A percentile compares a stretch with the other conserved stretches of the same genome.
Evolutionary conservation across 2,329 filamentous ascomycete genomes (phyloP).

Genomic region (Monilinia fructicola): DNA sequence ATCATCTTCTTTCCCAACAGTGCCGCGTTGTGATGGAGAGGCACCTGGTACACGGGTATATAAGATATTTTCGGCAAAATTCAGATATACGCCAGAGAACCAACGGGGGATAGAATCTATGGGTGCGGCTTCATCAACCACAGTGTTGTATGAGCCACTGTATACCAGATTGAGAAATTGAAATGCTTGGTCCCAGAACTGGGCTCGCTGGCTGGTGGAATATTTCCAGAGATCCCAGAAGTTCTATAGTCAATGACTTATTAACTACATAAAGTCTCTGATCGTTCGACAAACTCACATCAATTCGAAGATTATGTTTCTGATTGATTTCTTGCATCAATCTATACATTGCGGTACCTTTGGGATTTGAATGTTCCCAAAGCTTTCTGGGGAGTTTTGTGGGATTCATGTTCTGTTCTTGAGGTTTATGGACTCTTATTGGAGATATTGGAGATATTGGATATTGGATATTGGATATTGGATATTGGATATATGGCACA

Average conservation of each 20-base stretch:
- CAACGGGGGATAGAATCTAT: conserved; percentile 73
- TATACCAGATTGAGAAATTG: conserved; percentile 60
- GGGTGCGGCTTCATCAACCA: conserved; percentile 67
- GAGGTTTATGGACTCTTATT: too few species aligned
- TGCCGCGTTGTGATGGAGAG: conserved; percentile 50
- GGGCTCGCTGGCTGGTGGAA: conserved; percentile 57
- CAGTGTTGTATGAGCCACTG: conserved; percentile 49
- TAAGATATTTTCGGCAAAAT: conserved; percentile 79
- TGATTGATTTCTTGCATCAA: conserved; percentile 67
- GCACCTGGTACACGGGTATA: conserved; percentile 52
- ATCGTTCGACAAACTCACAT: conserved; percentile 45
- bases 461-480: background rate
- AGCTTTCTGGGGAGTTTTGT: conserved; percentile 55
- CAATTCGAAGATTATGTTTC: conserved; percentile 55
- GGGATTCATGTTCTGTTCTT: conserved; percentile 29
- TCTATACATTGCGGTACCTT: conserved; percentile 62
- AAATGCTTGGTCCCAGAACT: conserved; percentile 68
- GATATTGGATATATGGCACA: background rate
- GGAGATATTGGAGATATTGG: too few species aligned
- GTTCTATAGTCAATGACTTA: conserved; percentile 46
- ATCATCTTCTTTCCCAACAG: conserved; percentile 64
- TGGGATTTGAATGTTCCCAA: conserved; percentile 64
- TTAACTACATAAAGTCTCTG: background rate
- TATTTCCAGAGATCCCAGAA: conserved; percentile 71
- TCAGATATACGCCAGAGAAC: conserved; percentile 73